A percentile compares a stretch with the other conserved stretches of the same genome.
Conservation (phyloP, 345 rosid genomes). For the Garcia nutans region DNA sequence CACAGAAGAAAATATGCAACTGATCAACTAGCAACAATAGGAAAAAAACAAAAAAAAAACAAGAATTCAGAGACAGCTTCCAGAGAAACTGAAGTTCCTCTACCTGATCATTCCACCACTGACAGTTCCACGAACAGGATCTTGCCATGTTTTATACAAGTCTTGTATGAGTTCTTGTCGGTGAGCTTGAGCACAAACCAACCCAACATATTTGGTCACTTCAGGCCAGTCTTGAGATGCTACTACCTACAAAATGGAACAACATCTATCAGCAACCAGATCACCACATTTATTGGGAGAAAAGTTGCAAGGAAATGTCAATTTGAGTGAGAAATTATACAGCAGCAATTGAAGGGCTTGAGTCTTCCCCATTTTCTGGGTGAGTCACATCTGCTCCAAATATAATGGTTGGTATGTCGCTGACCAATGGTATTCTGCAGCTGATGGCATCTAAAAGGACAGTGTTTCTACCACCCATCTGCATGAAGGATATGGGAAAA, state of each 20-base stretch:
- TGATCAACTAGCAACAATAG: background rate
- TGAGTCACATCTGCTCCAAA: conserved; percentile 99
- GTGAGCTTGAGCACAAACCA: conserved; percentile 99
- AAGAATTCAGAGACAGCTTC: background rate
- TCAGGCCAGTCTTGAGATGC: conserved; percentile 99
- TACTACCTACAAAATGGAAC: conserved; percentile 64
- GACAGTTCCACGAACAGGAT: conserved; percentile 92
- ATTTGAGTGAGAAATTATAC: conserved; percentile 38
- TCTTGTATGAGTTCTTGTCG: conserved; percentile 98
- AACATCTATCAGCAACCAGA: conserved; percentile 18
- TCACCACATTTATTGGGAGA: background rate
- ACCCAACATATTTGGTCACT: conserved; percentile 96
- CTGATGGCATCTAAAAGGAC: conserved; percentile 96
- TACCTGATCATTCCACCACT: conserved; percentile 99
- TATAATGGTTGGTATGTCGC: conserved; percentile 96
- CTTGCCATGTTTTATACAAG: conserved; percentile 97
- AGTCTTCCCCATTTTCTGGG: conserved; percentile 99
- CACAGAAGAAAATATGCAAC: background rate
- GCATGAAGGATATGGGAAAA: conserved; percentile 24
- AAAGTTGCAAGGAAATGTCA: background rate
- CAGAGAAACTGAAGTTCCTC: background rate
- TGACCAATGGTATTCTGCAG: conserved; percentile 92
- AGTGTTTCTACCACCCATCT: conserved; percentile 99
- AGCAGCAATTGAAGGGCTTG: conserved; percentile 98
- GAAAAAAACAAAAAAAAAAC: background rate